Conservation (phyloP, 768 basidiomycete species). For the Boletus reticuloceps region DNA sequence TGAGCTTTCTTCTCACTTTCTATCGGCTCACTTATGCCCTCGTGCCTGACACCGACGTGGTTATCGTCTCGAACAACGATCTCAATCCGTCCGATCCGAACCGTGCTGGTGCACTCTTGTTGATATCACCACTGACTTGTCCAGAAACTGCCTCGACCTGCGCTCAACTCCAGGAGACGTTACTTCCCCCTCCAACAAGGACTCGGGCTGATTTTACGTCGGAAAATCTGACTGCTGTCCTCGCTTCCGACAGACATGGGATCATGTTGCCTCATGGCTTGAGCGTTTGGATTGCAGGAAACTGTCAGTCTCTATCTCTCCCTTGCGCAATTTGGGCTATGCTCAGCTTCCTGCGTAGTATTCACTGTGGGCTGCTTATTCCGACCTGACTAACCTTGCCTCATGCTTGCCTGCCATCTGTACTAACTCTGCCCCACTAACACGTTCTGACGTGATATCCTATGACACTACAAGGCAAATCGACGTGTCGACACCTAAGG, state of each 20-base stretch:
- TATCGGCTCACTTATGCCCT: not conserved
- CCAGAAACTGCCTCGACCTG: not conserved
- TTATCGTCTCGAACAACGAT: slow-evolving; percentile 14
- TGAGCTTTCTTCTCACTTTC: not conserved
- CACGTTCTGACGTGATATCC: slow-evolving; percentile 11
- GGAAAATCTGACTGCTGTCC: too few relatives aligned
- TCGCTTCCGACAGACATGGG: not conserved
- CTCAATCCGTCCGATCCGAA: slow-evolving; percentile 5
- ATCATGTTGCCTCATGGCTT: not conserved
- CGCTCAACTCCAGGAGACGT: slow-evolving; percentile 5
- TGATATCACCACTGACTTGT: slow-evolving; percentile 2
- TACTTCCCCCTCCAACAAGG: slow-evolving; percentile 3
- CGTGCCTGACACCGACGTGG: not conserved
- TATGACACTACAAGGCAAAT: slow-evolving; percentile 13
- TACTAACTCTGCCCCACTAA: slow-evolving; percentile 20
- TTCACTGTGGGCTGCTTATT: not conserved
- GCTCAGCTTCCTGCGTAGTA: not conserved
- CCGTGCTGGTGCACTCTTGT: slow-evolving; percentile 7
- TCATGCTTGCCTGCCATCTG: slow-evolving; percentile 11
- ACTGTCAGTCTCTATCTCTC: not conserved
- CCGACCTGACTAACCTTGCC: not conserved
- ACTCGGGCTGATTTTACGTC: not conserved
- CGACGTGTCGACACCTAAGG: too few relatives aligned
- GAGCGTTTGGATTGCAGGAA: slow-evolving; percentile 7
- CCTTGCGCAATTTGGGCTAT: too few relatives aligned